Evolutionary conservation across 129 eudicot genomes (phyloP), one percentile per base, ranked within the genome.

Genomic region (Artemisia tridentata): DNA sequence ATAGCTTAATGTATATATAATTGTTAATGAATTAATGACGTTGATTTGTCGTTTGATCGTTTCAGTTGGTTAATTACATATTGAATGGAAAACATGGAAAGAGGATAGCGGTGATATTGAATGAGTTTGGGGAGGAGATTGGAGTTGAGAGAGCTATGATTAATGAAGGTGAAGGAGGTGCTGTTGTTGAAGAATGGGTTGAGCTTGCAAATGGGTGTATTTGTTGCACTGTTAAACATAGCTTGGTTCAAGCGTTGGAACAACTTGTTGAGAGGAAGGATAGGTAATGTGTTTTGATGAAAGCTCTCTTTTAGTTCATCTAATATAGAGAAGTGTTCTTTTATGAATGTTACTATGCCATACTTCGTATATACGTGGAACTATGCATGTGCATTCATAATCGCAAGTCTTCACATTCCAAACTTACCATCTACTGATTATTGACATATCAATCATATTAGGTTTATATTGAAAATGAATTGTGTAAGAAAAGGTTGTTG

Each of bases 141-240:
- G 98, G 98, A 25, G 98, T 92, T 55, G 98, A 92, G 77, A 85
- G 98, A 72, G 98, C 98, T 0, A 92, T 92, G 98, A 92, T 92
- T 69, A 89, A 92, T 74, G 95, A 89, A 78, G 98, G 98, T 11
- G 96, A 92, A 62, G 96, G 81, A 27, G 92, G 98, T 14, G 96
- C 89, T 5, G 84, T 92, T 38, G 98, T 92, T 46, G 96, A 92
- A 75, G 98, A 92, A 62, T 92, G 98, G 98, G 98, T 92, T 67
- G 98, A 92, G 86, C 91, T 92, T 48, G 95, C 96, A 41, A 92
- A 92, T 85, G 98, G 98, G 0, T 92, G 98, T 84, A 75, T 92
- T 75, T 92, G 98, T 72, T 92, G 96, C 78, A 89, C 96, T 72
- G 96, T 92, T 16, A 92, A 92, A 80, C 96, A 92, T 64, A 92